Percentiles rank a stretch among this genome's conserved stretches.
phyloP scores from a whole-genome alignment of 2,329 filamentous ascomycete species.

The Phialemonium atrogriseum region DNA sequence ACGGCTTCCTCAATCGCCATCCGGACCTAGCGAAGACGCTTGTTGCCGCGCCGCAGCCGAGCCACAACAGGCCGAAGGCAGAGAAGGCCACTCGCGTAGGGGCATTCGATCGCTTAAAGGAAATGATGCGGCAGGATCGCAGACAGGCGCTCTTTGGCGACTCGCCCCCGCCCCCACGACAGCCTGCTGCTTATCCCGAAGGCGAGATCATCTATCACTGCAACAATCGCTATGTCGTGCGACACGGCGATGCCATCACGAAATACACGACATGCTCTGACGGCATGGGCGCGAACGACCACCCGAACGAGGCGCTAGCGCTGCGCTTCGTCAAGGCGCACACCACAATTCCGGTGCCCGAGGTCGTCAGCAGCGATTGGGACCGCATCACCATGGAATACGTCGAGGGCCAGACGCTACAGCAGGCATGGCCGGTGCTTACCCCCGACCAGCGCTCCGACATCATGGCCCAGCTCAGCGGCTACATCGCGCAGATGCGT shows the following conservation, averaged over 20 bases:
- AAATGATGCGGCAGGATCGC: conserved; percentile 3
- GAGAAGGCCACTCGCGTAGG: not conserved
- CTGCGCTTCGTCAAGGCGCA: conserved; percentile 13
- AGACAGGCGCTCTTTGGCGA: conserved; percentile 5
- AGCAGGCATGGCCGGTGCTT: conserved; percentile 13
- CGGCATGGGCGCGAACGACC: conserved; percentile 10
- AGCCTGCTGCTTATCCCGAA: conserved; percentile 12
- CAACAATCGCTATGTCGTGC: conserved; percentile 8
- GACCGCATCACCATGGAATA: conserved; percentile 19
- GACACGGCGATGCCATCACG: conserved; percentile 11
- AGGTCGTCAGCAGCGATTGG: conserved; percentile 17
- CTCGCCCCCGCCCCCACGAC: conserved; percentile 8
- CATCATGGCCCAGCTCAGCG: conserved; percentile 13
- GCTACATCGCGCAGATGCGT: conserved; percentile 14
- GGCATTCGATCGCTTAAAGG: conserved; percentile 1
- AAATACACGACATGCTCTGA: conserved; percentile 13
- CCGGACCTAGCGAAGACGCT: conserved; percentile 3
- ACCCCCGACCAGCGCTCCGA: conserved; percentile 9
- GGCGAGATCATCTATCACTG: conserved; percentile 12
- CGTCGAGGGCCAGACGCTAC: conserved; percentile 16
- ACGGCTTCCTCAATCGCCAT: conserved; percentile 3
- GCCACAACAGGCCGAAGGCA: not conserved
- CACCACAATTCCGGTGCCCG: conserved; percentile 17
- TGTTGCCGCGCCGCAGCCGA: conserved; percentile 1
- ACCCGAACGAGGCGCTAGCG: conserved; percentile 12